phyloP scores from a whole-genome alignment of 2,329 filamentous ascomycete genomes.

The Huntiella moniliformis region DNA sequence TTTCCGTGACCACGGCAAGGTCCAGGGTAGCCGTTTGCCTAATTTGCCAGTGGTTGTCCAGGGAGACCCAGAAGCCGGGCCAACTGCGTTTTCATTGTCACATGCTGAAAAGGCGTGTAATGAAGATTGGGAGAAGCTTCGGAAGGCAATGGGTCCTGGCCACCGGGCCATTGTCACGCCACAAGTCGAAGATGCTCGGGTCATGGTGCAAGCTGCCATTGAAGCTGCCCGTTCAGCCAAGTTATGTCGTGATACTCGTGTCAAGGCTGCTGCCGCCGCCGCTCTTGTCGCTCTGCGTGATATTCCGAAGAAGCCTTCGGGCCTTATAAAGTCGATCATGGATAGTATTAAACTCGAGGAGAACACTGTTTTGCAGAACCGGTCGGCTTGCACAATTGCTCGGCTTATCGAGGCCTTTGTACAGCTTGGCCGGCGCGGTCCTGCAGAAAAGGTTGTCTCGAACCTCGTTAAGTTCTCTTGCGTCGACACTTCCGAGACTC shows the following conservation, averaged over 20 bases:
- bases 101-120: conserved; percentile 77
- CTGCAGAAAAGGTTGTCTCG: conserved; percentile 87
- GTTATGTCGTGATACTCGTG: conserved; percentile 63
- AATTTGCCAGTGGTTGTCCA: conserved; percentile 79
- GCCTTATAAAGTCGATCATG: conserved; percentile 93
- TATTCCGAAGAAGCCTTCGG: conserved; percentile 81
- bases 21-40: conserved; percentile 56
- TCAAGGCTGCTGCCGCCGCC: conserved; percentile 71
- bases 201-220: conserved; percentile 51
- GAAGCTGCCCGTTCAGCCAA: conserved; percentile 65
- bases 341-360: conserved; percentile 94
- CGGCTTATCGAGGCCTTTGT: conserved; percentile 75
- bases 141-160: conserved; percentile 72
- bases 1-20: conserved; percentile 79
- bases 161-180: conserved; percentile 71
- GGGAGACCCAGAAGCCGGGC: conserved; percentile 77
- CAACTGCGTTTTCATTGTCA: conserved; percentile 72
- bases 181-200: conserved; percentile 58
- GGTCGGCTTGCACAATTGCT: conserved; percentile 71
- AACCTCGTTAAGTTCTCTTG: conserved; percentile 97
- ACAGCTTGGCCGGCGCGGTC: conserved; percentile 56
- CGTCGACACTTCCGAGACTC: conserved; percentile 92
- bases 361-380: conserved; percentile 68
- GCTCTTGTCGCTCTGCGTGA: conserved; percentile 74
- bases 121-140: conserved; percentile 72